A percentile compares a stretch with the other conserved stretches of the same genome.
These are phyloP conservation scores for Chrysosphaeria jannelii DNA, from an alignment of 2,329 filamentous ascomycete genomes.

Conservation along the genomic window DNA sequence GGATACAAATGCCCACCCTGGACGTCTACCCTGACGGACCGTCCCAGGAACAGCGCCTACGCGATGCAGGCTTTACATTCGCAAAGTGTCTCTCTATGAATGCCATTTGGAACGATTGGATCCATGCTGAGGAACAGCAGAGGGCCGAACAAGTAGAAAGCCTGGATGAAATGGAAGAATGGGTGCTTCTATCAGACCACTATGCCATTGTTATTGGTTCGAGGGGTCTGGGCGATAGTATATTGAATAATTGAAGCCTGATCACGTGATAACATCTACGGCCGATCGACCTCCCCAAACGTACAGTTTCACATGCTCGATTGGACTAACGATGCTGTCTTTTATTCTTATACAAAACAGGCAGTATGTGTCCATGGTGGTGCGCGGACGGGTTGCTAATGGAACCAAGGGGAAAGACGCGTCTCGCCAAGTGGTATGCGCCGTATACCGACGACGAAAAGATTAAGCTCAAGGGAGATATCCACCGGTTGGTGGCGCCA, in stretches of 20 bases:
- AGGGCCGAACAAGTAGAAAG: conserved; percentile 57
- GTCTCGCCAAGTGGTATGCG: conserved; percentile 95
- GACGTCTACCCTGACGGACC: conserved; percentile 34
- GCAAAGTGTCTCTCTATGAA: conserved; percentile 16
- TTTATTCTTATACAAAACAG: conserved; percentile 79
- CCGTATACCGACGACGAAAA: conserved; percentile 98
- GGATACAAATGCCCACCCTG: conserved; percentile 63
- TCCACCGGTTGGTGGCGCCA: conserved; percentile 89
- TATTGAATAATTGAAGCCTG: too few species aligned
- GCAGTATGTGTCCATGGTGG: conserved; percentile 22
- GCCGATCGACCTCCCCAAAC: too few species aligned
- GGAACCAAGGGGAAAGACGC: conserved; percentile 60
- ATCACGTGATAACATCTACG: too few species aligned
- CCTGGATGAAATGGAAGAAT: conserved; percentile 86
- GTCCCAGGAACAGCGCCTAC: conserved; percentile 38
- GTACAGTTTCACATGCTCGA: too few species aligned
- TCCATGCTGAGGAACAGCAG: conserved; percentile 39
- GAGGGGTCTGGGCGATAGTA: too few species aligned
- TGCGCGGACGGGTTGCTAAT: background rate
- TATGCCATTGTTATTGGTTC: conserved; percentile 82
- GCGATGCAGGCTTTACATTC: conserved; percentile 28
- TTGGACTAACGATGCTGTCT: conserved; percentile 46
- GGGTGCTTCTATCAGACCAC: conserved; percentile 59
- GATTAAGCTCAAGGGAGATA: conserved; percentile 95
- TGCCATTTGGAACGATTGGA: conserved; percentile 49